Conservation (phyloP, 306 rosid genomes). For the Vicia villosa region DNA sequence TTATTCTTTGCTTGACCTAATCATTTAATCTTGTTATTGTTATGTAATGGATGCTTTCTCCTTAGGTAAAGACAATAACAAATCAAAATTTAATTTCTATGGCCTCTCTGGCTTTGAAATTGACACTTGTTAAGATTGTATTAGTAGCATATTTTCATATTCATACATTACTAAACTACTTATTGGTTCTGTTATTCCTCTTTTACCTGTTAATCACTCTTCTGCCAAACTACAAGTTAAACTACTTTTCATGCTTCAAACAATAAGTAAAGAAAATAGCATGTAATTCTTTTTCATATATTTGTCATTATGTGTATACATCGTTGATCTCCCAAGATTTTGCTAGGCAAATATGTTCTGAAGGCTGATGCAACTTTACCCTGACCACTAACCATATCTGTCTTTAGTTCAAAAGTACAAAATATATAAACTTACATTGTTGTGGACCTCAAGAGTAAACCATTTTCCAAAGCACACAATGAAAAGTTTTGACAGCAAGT, state of each 20-base stretch:
- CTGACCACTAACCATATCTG: background rate
- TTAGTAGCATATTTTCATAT: background rate
- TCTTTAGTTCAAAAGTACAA: constrained; percentile 19
- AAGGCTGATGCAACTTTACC: constrained; percentile 20
- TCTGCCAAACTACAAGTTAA: constrained; percentile 37
- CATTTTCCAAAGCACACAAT: constrained; percentile 2
- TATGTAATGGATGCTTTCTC: constrained; percentile 16
- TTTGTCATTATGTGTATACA: constrained; percentile 24
- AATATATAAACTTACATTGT: constrained; percentile 1
- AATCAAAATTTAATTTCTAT: background rate
- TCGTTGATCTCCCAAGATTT: constrained; percentile 22
- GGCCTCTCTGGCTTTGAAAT: background rate
- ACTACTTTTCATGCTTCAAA: constrained; percentile 36
- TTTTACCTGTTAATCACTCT: constrained; percentile 28
- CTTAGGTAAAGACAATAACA: constrained; percentile 17
- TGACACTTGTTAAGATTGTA: constrained; percentile 26
- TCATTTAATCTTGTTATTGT: constrained; percentile 11
- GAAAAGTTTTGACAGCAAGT: background rate
- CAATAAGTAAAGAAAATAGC: constrained; percentile 21
- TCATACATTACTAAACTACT: constrained; percentile 22
- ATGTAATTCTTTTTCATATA: constrained; percentile 39
- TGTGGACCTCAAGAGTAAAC: constrained; percentile 7
- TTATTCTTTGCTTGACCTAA: constrained; percentile 45
- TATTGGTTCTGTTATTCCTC: constrained; percentile 32
- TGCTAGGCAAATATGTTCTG: constrained; percentile 21